Base-by-base conservation (phyloP, 1,284 basidiomycete species). In the Retiboletus fuscus region DNA sequence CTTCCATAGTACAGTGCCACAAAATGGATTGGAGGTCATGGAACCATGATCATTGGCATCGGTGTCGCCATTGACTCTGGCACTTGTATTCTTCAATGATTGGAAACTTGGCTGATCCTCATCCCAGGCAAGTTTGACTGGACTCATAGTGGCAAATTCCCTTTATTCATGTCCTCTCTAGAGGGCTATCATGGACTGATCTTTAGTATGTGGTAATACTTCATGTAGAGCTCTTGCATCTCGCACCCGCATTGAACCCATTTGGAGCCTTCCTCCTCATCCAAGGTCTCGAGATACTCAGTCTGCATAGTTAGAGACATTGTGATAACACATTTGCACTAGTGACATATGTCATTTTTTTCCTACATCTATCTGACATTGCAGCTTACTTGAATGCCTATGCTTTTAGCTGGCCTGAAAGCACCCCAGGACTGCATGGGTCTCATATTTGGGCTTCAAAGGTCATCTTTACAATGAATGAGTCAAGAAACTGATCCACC, bases 11-110 rank as follows among this genome's bases (percentile, higher is more conserved):
- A 12, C 84, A 93, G 92, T 71, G 94, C 95, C 1, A 96, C 95
- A 6, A 96, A 97, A 81, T 96, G 95, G 95, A 95, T 96, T 66
- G 93, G 95, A 43, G 95, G 95, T 1, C 95, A 96, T 80, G 95
- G 95, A 69, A 96, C 93, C 4, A 95, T 94, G 39, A 95, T 97
- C 65, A 95, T 88, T 10, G 96, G 96, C 65, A 95, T 88, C 10
- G 96, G 96, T 71, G 91, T 96, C 28, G 86, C 97, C 72, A 81
- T 96, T 67, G 95, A 96, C 81, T 88, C 90, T 34, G 95, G 89
- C 87, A 72, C 6, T 79, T 75, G 26, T 26, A 10, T 63, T 22
- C 24, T 30, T 41, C 44, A n/a, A 26, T 12, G 8, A 3, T 51
- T 4, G 39, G 12, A 20, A 28, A 49, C 7, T 43, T n/a, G 28